Evolutionary conservation across 2,329 filamentous ascomycete species (phyloP), one percentile per base, ranked within the genome.

Genomic region (Fusarium nygamai): DNA sequence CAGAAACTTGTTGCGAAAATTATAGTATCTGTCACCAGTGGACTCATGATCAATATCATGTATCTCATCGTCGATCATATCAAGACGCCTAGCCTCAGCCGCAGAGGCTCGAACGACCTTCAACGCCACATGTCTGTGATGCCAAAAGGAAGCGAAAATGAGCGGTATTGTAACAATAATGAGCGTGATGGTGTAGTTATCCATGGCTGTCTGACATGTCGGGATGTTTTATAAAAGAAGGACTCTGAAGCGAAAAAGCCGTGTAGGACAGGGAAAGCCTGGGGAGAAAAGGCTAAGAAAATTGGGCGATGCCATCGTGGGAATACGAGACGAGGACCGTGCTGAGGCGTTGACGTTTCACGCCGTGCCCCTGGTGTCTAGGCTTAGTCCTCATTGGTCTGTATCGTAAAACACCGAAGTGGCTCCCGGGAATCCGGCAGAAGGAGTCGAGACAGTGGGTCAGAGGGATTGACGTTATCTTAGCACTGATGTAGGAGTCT

Each of bases 21-120:
- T 58, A 5, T 34, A 62, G 3, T 58, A 58, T 39, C 60, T 62
- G 0, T 58, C 50, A 3, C 36, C 31, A 7, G 17, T 62, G 0
- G 60, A 58, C 1, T 62, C 50, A n/a, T 58, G 60, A 17, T 38
- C 10, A 19, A 62, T 22, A 22, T 62, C 60, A 1, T 62, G 60
- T 9, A 62, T 36, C 50, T 62, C 60, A 22, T 62, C 50, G 11
- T 62, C 60, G 8, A 62, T 62, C 10, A 58, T 34, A n/a, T 58
- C 60, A 11, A 57, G 31, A 12, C 50, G 50, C 17, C 27, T 9
- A 2, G 50, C 4, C n/a, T 62, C 50, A 8, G 36, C 60, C 7
- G 17, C 20, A 17, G 60, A 62, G 20, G 27, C 27, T 27, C 34
- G 38, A 1, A 8, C 31, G 6, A 58, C 24, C 20, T 17, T 17